Evolutionary conservation across 2,329 filamentous ascomycete species (phyloP).

Genomic region (Exophiala calicioides): DNA sequence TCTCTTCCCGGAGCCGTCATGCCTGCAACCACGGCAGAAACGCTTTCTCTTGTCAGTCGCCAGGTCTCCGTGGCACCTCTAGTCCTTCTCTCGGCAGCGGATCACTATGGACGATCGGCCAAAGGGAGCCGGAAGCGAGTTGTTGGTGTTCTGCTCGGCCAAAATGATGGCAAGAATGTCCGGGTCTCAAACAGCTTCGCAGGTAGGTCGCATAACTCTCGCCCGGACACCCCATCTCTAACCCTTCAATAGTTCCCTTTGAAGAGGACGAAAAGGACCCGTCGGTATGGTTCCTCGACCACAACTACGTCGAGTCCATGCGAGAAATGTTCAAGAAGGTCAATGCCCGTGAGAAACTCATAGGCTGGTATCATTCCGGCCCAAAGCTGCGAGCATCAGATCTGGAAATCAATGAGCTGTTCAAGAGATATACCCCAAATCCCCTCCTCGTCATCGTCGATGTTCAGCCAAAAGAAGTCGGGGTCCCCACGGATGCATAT

Average conservation of each 20-base stretch:
- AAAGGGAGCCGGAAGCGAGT: constrained; percentile 88
- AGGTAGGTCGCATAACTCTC: constrained; percentile 58
- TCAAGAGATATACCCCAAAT: constrained; percentile 98
- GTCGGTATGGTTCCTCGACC: constrained; percentile 97
- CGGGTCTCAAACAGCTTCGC: constrained; percentile 99
- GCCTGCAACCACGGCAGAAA: constrained; percentile 96
- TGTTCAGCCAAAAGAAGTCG: constrained; percentile 96
- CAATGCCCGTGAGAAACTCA: constrained; percentile 97
- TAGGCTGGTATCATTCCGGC: constrained; percentile 99
- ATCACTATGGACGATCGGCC: constrained; percentile 93
- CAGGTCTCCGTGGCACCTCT: constrained; percentile 97
- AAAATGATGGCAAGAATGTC: constrained; percentile 95
- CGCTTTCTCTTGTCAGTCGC: constrained; percentile 87
- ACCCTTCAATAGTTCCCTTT: constrained; percentile 73
- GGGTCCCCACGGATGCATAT: constrained; percentile 97
- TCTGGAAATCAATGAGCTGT: constrained; percentile 98
- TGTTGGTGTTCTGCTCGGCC: constrained; percentile 89
- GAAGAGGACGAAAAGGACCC: constrained; percentile 99
- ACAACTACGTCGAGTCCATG: constrained; percentile 99
- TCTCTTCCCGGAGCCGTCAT: constrained; percentile 59
- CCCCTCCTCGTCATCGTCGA: constrained; percentile 97
- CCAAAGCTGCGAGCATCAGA: constrained; percentile 96
- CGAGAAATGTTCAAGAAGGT: constrained; percentile 99
- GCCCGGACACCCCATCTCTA: constrained; percentile 3
- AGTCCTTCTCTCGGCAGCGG: constrained; percentile 94